Conservation (phyloP, 2,329 filamentous ascomycete genomes). For the Fusarium lateritium region DNA sequence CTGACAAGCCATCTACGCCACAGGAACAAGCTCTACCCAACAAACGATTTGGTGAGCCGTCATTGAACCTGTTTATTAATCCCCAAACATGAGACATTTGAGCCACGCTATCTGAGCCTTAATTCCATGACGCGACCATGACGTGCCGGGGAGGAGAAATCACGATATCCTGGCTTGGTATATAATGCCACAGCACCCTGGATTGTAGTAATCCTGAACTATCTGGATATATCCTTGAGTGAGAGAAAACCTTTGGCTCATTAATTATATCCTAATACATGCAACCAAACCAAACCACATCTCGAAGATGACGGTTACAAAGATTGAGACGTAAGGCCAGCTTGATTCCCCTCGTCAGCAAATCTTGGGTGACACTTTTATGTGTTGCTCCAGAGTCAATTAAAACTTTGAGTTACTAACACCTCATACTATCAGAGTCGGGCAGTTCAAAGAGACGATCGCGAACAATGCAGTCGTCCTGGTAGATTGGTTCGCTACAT, state of each 20-base stretch:
- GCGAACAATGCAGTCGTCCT: background rate
- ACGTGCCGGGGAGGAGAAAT: too few relatives aligned
- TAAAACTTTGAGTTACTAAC: background rate
- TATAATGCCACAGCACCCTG: background rate
- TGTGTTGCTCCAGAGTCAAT: background rate
- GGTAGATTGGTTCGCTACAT: constrained; percentile 20
- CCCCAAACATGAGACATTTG: background rate
- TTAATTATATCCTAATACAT: background rate
- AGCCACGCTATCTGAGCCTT: background rate
- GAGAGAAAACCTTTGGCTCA: too few relatives aligned
- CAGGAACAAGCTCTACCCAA: background rate
- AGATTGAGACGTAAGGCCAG: background rate
- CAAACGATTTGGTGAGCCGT: constrained; percentile 4
- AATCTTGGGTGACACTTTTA: background rate
- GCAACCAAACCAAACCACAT: background rate
- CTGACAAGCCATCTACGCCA: background rate
- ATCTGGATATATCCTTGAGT: too few relatives aligned
- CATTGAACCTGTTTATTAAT: background rate
- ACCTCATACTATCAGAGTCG: background rate
- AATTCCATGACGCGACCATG: background rate
- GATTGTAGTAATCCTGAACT: too few relatives aligned
- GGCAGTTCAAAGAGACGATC: background rate
- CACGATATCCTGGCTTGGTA: background rate
- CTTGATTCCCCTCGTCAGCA: background rate
- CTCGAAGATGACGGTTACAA: background rate